phyloP scores from a whole-genome alignment of 148 eudicot species.

The Limonium bicolor region DNA sequence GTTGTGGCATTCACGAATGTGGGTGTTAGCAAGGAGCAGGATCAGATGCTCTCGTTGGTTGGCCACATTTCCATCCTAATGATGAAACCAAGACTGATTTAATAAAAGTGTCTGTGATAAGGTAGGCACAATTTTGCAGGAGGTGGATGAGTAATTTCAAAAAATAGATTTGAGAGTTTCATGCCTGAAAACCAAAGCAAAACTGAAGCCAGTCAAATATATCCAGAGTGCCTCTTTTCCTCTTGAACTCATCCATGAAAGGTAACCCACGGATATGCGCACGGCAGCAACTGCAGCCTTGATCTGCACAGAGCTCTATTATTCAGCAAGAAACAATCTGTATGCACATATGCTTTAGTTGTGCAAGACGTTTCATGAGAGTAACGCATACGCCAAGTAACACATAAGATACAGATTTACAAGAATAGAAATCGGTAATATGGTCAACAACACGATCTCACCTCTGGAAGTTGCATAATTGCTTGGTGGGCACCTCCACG shows the following conservation, averaged over 20 bases:
- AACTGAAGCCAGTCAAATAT: slow-evolving; percentile 84
- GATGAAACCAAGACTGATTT: background rate
- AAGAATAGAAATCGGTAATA: background rate
- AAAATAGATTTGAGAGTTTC: background rate
- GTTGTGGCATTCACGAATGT: slow-evolving; percentile 50
- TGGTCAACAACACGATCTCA: slow-evolving; percentile 7
- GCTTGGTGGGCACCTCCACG: slow-evolving; percentile 77
- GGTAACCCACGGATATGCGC: slow-evolving; percentile 69
- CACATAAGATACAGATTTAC: too few relatives aligned
- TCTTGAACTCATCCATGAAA: slow-evolving; percentile 48
- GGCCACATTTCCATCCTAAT: slow-evolving; percentile 77
- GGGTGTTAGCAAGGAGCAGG: slow-evolving; percentile 75
- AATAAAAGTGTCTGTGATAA: background rate
- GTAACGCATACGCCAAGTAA: too few relatives aligned
- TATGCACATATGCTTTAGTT: too few relatives aligned
- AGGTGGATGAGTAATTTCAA: too few relatives aligned
- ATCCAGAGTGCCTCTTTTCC: slow-evolving; percentile 34
- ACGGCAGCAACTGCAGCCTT: slow-evolving; percentile 72
- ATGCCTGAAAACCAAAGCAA: slow-evolving; percentile 82
- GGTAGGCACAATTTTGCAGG: background rate
- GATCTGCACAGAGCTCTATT: slow-evolving; percentile 47
- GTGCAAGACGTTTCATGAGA: too few relatives aligned
- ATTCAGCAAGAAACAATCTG: too few relatives aligned
- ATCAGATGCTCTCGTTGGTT: slow-evolving; percentile 94
- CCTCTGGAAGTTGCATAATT: slow-evolving; percentile 94